These are phyloP conservation scores for Pythium phragmiticola DNA, from an alignment of 352 stramenopile species.

Conservation along the genomic window DNA sequence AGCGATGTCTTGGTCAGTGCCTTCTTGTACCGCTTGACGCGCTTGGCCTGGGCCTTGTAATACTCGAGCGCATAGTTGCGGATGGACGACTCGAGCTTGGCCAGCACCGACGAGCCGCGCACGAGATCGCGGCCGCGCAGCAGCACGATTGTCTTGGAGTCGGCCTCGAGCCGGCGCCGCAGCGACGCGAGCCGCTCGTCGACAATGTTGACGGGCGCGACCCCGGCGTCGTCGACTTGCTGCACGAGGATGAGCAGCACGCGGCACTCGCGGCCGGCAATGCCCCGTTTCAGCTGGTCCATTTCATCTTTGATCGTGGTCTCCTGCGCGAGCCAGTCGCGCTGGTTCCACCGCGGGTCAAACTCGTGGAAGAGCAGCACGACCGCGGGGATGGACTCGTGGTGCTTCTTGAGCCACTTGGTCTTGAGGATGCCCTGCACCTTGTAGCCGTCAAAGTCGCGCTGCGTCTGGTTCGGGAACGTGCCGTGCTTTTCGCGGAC, in stretches of 20 bases:
- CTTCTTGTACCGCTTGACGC: conserved; percentile 89
- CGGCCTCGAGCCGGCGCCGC: conserved; percentile 63
- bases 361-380: conserved; percentile 86
- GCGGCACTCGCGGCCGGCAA: conserved; percentile 70
- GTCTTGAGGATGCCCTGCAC: conserved; percentile 76
- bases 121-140: conserved; percentile 64
- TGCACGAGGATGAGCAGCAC: conserved; percentile 81
- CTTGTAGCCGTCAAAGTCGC: conserved; percentile 74
- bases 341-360: conserved; percentile 66
- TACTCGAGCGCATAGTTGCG: conserved; percentile 84
- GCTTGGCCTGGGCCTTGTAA: conserved; percentile 86
- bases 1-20: conserved; percentile 61
- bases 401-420: conserved; percentile 87
- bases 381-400: conserved; percentile 74
- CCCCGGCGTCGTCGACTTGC: conserved; percentile 68
- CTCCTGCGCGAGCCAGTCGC: conserved; percentile 75
- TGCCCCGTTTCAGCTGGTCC: conserved; percentile 60
- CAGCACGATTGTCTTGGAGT: conserved; percentile 75
- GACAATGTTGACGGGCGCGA: conserved; percentile 56
- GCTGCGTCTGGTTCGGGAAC: conserved; percentile 82
- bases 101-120: conserved; percentile 50
- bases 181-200: conserved; percentile 76
- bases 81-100: conserved; percentile 73
- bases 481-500: conserved; percentile 82
- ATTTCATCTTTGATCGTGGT: conserved; percentile 68